Evolutionary conservation across 768 basidiomycete genomes (phyloP).

Genomic region (Stropharia rugosoannulata): DNA sequence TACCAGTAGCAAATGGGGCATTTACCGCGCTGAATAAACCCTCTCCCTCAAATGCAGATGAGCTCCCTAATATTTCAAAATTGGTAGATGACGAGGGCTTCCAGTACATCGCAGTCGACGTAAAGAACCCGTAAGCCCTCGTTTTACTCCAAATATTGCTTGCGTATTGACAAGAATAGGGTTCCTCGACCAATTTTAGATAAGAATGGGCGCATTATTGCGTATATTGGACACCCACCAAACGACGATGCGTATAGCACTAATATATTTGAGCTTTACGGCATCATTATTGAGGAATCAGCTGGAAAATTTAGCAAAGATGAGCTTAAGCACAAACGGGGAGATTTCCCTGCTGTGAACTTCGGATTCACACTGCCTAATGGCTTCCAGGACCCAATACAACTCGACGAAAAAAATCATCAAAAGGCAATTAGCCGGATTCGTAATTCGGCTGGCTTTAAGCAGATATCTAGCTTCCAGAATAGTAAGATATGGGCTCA

Average conservation of each 20-base stretch:
- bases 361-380: neutral
- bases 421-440: neutral
- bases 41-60: neutral
- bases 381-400: neutral
- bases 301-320: too few species aligned
- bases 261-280: neutral
- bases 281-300: neutral
- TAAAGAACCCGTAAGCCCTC: too few species aligned
- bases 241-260: neutral
- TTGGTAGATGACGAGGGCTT: neutral
- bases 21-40: neutral
- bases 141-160: too few species aligned
- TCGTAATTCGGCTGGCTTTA: neutral
- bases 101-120: neutral
- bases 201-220: neutral
- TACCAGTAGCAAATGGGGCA: neutral
- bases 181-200: neutral
- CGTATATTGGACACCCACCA: neutral
- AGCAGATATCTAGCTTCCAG: neutral
- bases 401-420: neutral
- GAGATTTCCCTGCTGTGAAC: too few species aligned
- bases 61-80: neutral
- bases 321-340: too few species aligned
- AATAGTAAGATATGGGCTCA: neutral
- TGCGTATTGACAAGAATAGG: too few species aligned